phyloP scores from a whole-genome alignment of 164 flowering plant species.

The Macadamia tetraphylla region DNA sequence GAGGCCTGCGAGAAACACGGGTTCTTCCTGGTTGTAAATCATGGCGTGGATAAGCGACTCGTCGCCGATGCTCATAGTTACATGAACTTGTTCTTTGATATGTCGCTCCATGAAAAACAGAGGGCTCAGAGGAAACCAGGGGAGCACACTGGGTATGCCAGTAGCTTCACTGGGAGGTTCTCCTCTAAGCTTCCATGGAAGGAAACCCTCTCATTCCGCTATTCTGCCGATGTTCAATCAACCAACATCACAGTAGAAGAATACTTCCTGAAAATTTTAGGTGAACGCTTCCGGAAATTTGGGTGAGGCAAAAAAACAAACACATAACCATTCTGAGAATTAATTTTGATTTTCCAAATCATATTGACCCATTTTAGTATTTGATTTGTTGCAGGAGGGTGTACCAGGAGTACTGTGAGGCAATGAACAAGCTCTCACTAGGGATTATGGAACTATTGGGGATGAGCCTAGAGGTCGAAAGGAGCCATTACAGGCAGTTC shows the following conservation, averaged over 20 bases:
- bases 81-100: slow-evolving; percentile 53
- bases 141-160: slow-evolving; percentile 77
- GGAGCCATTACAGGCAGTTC: slow-evolving; percentile 43
- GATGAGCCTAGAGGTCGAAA: slow-evolving; percentile 51
- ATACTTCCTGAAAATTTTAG: slow-evolving; percentile 40
- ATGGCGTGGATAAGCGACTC: slow-evolving; percentile 45
- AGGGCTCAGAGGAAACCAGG: slow-evolving; percentile 62
- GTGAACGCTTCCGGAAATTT: slow-evolving; percentile 33
- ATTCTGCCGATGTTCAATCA: slow-evolving; percentile 24
- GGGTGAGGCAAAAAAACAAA: slow-evolving; percentile 39
- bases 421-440: slow-evolving; percentile 59
- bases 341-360: too few species aligned
- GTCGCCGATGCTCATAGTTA: slow-evolving; percentile 44
- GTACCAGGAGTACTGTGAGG: slow-evolving; percentile 68
- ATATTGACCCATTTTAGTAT: background rate
- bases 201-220: slow-evolving; percentile 70
- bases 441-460: slow-evolving; percentile 80
- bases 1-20: slow-evolving; percentile 70
- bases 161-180: slow-evolving; percentile 83
- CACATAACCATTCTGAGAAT: too few species aligned
- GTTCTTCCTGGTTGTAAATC: slow-evolving; percentile 69
- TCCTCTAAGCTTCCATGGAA: slow-evolving; percentile 83
- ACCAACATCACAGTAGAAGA: slow-evolving; percentile 33
- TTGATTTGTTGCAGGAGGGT: slow-evolving; percentile 35
- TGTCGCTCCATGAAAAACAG: slow-evolving; percentile 56